Base-by-base conservation (phyloP, 2,329 filamentous ascomycete species). In the Dactylellina haptotyla region DNA sequence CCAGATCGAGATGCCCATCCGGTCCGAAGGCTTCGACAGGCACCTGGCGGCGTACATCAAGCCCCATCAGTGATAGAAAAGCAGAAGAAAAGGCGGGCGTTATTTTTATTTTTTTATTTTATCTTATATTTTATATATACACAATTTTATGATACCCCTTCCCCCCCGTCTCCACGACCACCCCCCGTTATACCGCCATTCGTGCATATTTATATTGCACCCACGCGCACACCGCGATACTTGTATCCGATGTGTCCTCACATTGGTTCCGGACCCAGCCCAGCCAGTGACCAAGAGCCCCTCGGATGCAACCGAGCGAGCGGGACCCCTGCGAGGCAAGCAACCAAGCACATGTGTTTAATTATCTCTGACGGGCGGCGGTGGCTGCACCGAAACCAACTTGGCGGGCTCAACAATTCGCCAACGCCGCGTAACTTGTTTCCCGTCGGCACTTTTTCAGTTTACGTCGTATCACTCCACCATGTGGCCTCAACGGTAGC, bases 1-100 rank as follows among this genome's bases (percentile, higher is more conserved):
- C 83, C 93, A 95, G 79, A 85, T 97, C 66, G 95, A 99, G 83
- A 99, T 98, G 93, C 95, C 95, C 4, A 88, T 99, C 61, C 86
- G 95, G 75, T 97, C 95, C 82, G 95, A 98, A 80, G 90, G 92
- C 78, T 99, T 97, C 83, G 95, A 99, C 81, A 86, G 93, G 78
- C 92, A 92, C 81, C 81, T 97, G 76, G 86, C 87, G 76, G 91
- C 89, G 37, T 96, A 93, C 82, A 87, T 97, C 78, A 88, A 92
- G 79, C 83, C 82, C 58, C 82, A 85, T 75, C 81, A 83, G 75
- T 86, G 85, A 62, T 28, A 16, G 18, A 20, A 20, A 43, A 43
- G 37, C 46, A 37, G 56, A 80, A 83, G 81, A 75, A 45, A 50
- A 43, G 20, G 61, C 25, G 26, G 46, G 30, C 32, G 32, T 12